Conservation (phyloP, 1,139 yeast species). For the Diutina neorugosa region DNA sequence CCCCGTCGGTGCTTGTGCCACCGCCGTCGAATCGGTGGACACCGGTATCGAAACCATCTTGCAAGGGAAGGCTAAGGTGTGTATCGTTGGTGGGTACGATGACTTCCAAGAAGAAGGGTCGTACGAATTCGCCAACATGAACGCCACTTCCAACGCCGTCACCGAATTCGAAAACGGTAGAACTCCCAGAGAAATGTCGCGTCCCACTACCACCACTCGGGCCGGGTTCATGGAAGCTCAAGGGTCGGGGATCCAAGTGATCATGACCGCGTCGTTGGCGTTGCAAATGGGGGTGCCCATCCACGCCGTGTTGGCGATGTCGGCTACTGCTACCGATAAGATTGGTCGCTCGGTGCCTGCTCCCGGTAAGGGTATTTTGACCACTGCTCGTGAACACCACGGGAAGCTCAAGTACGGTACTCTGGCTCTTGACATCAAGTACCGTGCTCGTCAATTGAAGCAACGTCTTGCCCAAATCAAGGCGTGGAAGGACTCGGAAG, state of each 20-base stretch:
- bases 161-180: constrained; percentile 92
- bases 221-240: constrained; percentile 99
- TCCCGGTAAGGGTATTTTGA: constrained; percentile 98
- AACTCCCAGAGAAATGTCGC: constrained; percentile 96
- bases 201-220: constrained; percentile 95
- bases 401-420: constrained; percentile 73
- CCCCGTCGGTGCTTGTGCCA: constrained; percentile 99
- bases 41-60: constrained; percentile 88
- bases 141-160: constrained; percentile 85
- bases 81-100: constrained; percentile 97
- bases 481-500: constrained; percentile 77
- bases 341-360: constrained; percentile 99
- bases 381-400: constrained; percentile 92
- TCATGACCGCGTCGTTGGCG: constrained; percentile 93
- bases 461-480: constrained; percentile 69
- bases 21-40: constrained; percentile 95
- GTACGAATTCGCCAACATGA: constrained; percentile 96
- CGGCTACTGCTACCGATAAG: constrained; percentile 96
- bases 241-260: constrained; percentile 96
- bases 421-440: constrained; percentile 76
- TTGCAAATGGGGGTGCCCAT: constrained; percentile 98
- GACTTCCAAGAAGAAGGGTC: constrained; percentile 99
- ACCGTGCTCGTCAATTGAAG: constrained; percentile 86
- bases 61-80: constrained; percentile 89
- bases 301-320: constrained; percentile 85